Conservation (phyloP, 345 rosid genomes). For the Erucastrum elatum region DNA sequence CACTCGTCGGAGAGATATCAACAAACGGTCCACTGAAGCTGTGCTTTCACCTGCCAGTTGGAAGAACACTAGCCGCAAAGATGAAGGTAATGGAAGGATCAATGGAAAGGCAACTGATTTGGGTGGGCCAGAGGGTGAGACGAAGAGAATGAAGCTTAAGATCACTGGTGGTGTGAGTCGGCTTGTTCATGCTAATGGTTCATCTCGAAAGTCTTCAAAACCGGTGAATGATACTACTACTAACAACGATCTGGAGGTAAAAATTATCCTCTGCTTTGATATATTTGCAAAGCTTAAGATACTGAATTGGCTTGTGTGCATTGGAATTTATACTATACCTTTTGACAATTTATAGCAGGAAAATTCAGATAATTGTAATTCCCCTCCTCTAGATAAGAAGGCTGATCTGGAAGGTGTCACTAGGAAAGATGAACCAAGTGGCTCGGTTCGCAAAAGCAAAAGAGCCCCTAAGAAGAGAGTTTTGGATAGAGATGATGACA, state of each 20-base stretch:
- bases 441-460: constrained; percentile 75
- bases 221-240: constrained; percentile 41
- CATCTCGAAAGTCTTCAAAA: constrained; percentile 44
- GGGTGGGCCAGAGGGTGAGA: constrained; percentile 51
- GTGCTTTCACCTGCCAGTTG: constrained; percentile 74
- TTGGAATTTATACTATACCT: neutral
- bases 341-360: constrained; percentile 48
- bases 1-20: constrained; percentile 39
- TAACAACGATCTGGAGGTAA: constrained; percentile 59
- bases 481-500: constrained; percentile 61
- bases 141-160: constrained; percentile 62
- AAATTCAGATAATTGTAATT: constrained; percentile 49
- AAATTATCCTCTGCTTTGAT: neutral
- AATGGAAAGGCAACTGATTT: constrained; percentile 48
- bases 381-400: constrained; percentile 49
- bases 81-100: constrained; percentile 28
- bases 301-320: neutral
- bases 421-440: constrained; percentile 66
- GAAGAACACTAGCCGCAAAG: constrained; percentile 47
- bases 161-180: constrained; percentile 63
- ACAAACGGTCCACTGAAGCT: constrained; percentile 65
- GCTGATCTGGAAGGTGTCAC: constrained; percentile 64
- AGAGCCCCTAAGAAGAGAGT: constrained; percentile 67
- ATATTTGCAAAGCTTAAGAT: constrained; percentile 3
- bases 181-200: constrained; percentile 59